Base-by-base conservation (phyloP, 2,329 filamentous ascomycete genomes). In the Ceratocystis colombiana region DNA sequence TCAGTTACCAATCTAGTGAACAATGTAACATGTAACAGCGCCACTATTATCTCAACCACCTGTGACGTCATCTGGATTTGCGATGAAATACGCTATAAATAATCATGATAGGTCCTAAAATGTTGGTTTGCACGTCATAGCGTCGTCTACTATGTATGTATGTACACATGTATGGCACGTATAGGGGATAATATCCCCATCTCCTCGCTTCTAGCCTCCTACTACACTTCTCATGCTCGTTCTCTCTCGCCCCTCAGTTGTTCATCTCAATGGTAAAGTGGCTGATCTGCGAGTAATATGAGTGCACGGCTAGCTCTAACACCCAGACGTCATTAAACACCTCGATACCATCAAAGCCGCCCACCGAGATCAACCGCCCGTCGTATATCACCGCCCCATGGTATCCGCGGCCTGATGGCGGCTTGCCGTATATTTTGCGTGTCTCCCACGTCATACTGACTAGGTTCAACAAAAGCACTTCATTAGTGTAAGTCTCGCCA, bases 401-500 rank as follows among this genome's bases (percentile, higher is more conserved):
- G 72, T 88, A 88, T 0, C 86, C 86, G 67, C 86, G 77, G 8
- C 84, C 84, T 71, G 79, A 82, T 0, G 85, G 85, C 10, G 82
- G 79, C 69, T 82, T 74, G 25, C 85, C 85, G 71, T 88, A 88
- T 7, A 87, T 82, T 69, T 78, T 82, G 68, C 86, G 79, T 72
- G 80, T 81, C 72, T 88, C 86, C 86, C 86, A 88, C n/a, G 84
- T 81, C 86, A 88, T 88, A 50, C 84, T 88, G 44, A 88, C 85
- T 5, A 88, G 78, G 72, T 88, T 88, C 41, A 88, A 78, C 63
- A 88, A 76, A 66, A 88, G 76, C 61, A 88, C 82, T 70, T 88
- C 85, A 74, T 86, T 86, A 66, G 80, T 84, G 75, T 88, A 88
- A 72, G 88, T 85, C 71, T 80, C 82, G 61, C 86, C 86, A 73